Evolutionary conservation across 2,329 filamentous ascomycete genomes (phyloP).

Genomic region (Scytalidium sp.): DNA sequence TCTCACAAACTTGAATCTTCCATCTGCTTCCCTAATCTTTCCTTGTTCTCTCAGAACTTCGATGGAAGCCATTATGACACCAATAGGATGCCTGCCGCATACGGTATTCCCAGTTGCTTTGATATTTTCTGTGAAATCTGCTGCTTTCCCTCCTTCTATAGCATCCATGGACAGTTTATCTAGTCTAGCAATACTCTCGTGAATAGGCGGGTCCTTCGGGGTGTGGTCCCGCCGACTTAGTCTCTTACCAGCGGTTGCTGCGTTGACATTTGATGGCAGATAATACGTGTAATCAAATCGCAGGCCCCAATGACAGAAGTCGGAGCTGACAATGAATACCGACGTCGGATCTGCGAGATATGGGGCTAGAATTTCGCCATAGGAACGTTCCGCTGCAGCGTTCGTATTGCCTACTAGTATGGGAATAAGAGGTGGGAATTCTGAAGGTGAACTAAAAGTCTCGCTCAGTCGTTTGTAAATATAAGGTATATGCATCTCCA

Average conservation of each 20-base stretch:
- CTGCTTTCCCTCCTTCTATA: conserved; percentile 73
- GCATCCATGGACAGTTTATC: conserved; percentile 83
- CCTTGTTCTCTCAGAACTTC: conserved; percentile 53
- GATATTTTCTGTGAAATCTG: conserved; percentile 67
- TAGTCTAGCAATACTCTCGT: conserved; percentile 79
- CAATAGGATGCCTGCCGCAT: conserved; percentile 92
- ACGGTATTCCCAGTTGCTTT: conserved; percentile 81
- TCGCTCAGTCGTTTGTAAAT: conserved; percentile 72
- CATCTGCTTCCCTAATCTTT: conserved; percentile 32
- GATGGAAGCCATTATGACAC: conserved; percentile 84
- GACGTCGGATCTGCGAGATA: conserved; percentile 75
- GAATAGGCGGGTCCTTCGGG: conserved; percentile 55
- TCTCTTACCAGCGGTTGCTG: conserved; percentile 37
- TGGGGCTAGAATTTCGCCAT: conserved; percentile 70
- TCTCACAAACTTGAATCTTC: conserved; percentile 66
- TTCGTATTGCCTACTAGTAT: conserved; percentile 80
- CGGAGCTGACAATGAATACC: conserved; percentile 85
- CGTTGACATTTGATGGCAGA: conserved; percentile 44
- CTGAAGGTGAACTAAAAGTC: conserved; percentile 43
- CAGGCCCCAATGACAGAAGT: conserved; percentile 95
- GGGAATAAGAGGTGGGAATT: conserved; percentile 75
- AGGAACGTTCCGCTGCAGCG: conserved; percentile 59
- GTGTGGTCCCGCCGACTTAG: conserved; percentile 26
- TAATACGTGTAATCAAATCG: conserved; percentile 86
- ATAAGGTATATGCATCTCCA: conserved; percentile 96